These are phyloP conservation scores for Aspergillus felis DNA, from an alignment of 2,329 filamentous ascomycete genomes.

Conservation along the genomic window DNA sequence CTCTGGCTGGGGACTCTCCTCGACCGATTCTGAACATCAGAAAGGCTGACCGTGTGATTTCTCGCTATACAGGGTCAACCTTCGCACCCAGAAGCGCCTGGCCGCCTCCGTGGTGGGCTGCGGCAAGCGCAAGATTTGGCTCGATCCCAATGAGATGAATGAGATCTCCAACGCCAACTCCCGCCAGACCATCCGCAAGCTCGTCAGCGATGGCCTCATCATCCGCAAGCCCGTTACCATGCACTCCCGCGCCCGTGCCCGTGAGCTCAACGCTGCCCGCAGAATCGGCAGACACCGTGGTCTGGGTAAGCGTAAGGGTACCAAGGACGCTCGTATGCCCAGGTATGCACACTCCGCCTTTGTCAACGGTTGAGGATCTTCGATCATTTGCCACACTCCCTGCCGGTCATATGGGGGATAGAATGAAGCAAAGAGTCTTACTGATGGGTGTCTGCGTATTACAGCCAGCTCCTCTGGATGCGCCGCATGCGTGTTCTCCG, in stretches of 20 bases:
- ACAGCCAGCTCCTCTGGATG: conserved; percentile 98
- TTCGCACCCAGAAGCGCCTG: conserved; percentile 99
- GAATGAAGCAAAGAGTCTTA: neutral
- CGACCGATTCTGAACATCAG: conserved; percentile 21
- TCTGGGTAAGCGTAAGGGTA: conserved; percentile 99
- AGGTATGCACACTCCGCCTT: conserved; percentile 57
- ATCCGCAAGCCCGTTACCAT: conserved; percentile 99
- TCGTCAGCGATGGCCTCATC: conserved; percentile 99
- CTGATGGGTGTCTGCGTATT: conserved; percentile 24
- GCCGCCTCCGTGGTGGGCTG: conserved; percentile 97
- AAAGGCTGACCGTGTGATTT: conserved; percentile 30
- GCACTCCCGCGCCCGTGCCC: conserved; percentile 96
- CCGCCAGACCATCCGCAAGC: conserved; percentile 99
- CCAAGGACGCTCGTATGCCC: conserved; percentile 98
- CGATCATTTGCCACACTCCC: neutral
- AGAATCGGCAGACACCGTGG: conserved; percentile 96
- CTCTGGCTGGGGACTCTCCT: neutral
- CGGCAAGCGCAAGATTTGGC: conserved; percentile 99
- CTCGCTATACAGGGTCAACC: conserved; percentile 77
- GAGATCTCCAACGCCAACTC: conserved; percentile 99
- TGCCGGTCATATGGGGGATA: neutral
- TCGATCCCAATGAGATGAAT: conserved; percentile 98
- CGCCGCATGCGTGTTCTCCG: conserved; percentile 98
- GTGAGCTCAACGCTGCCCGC: conserved; percentile 90
- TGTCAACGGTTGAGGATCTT: conserved; percentile 7